Evolutionary conservation across 345 rosid genomes (phyloP).

Genomic region (Mallotus nudiflorus): DNA sequence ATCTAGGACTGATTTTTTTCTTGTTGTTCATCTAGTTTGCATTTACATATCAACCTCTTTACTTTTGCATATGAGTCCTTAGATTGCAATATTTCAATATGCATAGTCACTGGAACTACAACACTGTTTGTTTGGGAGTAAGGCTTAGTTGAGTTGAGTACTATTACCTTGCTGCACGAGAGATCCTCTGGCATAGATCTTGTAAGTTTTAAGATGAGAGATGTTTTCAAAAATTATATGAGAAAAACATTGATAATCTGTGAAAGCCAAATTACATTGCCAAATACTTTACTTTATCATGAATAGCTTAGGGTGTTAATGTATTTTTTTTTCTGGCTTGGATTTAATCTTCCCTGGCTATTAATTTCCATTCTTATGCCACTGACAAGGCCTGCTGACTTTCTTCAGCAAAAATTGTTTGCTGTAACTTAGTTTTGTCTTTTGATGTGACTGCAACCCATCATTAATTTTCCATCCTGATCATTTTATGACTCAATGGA

Average conservation of each 20-base stretch:
- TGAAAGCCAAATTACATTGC: neutral
- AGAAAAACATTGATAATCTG: neutral
- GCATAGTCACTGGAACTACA: neutral
- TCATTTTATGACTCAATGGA: neutral
- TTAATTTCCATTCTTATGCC: neutral
- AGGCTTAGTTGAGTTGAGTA: too few species aligned
- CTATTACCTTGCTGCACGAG: too few species aligned
- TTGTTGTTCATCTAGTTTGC: neutral
- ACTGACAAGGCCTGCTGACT: too few species aligned
- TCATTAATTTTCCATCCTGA: neutral
- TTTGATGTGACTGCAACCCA: neutral
- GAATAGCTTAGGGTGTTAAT: neutral
- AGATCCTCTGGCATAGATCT: neutral
- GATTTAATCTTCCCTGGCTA: neutral
- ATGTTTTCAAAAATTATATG: neutral
- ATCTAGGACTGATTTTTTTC: neutral
- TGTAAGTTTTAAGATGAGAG: constrained; percentile 1
- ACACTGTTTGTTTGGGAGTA: too few species aligned
- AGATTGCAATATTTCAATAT: neutral
- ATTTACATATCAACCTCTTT: neutral
- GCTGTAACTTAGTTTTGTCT: neutral
- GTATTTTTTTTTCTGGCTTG: neutral
- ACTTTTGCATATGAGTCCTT: neutral
- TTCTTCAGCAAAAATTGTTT: neutral
- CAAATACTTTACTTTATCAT: neutral